A percentile compares a stretch with the other conserved stretches of the same genome.
Conservation (phyloP, 495 filamentous ascomycete genomes). For the Monascus purpureus region DNA sequence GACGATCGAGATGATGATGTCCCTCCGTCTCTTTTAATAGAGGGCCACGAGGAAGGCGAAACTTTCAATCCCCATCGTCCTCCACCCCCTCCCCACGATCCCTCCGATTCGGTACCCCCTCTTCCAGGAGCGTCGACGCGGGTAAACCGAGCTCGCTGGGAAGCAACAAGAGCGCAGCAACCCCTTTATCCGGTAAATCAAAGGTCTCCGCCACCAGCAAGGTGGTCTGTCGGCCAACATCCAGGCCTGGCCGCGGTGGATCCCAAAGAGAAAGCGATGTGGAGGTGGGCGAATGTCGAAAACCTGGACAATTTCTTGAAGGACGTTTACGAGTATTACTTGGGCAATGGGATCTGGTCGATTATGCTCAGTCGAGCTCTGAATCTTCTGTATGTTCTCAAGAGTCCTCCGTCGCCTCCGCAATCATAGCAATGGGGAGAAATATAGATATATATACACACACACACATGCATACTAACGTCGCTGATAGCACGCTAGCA, state of each 20-base stretch:
- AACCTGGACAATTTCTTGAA: slow-evolving; percentile 84
- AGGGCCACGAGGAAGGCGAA: slow-evolving; percentile 34
- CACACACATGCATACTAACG: slow-evolving; percentile 7
- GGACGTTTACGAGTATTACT: slow-evolving; percentile 84
- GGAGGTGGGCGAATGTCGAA: slow-evolving; percentile 87
- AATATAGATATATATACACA: slow-evolving; percentile 1
- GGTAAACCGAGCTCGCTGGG: slow-evolving; percentile 49
- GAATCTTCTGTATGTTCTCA: slow-evolving; percentile 53
- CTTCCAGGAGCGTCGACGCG: slow-evolving; percentile 36
- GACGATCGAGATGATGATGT: slow-evolving; percentile 89
- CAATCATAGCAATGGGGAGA: neutral
- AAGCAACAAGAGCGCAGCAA: slow-evolving; percentile 48
- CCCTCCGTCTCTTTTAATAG: slow-evolving; percentile 74
- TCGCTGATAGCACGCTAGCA: slow-evolving; percentile 38
- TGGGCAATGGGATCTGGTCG: slow-evolving; percentile 77
- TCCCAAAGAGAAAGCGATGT: slow-evolving; percentile 76
- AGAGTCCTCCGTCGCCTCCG: neutral
- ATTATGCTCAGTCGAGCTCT: slow-evolving; percentile 60
- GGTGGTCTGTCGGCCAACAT: slow-evolving; percentile 21
- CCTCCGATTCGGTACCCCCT: slow-evolving; percentile 11
- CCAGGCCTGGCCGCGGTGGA: slow-evolving; percentile 38
- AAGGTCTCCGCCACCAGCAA: slow-evolving; percentile 9
- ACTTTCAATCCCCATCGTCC: slow-evolving; percentile 21
- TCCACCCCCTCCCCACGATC: slow-evolving; percentile 22
- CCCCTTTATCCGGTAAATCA: slow-evolving; percentile 29